phyloP scores from a whole-genome alignment of 2,329 filamentous ascomycete genomes.

The Metarhizium robertsii region DNA sequence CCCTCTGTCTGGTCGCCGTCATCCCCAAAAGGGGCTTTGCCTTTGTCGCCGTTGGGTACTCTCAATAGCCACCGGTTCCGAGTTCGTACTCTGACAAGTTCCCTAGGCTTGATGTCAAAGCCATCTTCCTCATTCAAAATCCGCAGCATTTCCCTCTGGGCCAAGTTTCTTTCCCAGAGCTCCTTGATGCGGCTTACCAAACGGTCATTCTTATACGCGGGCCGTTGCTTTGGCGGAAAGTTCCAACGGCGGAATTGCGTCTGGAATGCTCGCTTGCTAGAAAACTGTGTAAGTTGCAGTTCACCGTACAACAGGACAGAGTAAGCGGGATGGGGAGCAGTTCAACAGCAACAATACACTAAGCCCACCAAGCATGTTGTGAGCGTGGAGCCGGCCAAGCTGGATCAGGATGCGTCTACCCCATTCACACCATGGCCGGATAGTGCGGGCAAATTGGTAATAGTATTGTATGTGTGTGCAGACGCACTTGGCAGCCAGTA shows the following conservation, averaged over 20 bases:
- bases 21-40: slow-evolving; percentile 49
- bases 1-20: slow-evolving; percentile 22
- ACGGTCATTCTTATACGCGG: slow-evolving; percentile 57
- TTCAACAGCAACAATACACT: neutral
- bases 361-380: neutral
- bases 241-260: slow-evolving; percentile 70
- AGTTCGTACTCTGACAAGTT: slow-evolving; percentile 59
- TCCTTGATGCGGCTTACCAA: slow-evolving; percentile 63
- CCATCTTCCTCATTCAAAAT: slow-evolving; percentile 61
- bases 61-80: slow-evolving; percentile 61
- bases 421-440: neutral
- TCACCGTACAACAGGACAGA: neutral
- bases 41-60: slow-evolving; percentile 48
- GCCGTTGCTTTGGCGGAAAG: slow-evolving; percentile 66
- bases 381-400: neutral
- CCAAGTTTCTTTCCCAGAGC: slow-evolving; percentile 67
- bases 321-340: neutral
- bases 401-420: neutral
- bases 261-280: slow-evolving; percentile 67
- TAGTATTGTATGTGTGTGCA: neutral
- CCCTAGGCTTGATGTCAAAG: slow-evolving; percentile 61
- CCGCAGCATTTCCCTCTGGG: slow-evolving; percentile 64
- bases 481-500: too few relatives aligned
- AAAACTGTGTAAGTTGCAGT: slow-evolving; percentile 10
- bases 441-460: neutral